phyloP scores from a whole-genome alignment of 1,284 basidiomycete species.

The Microbotryum scabiosae region DNA sequence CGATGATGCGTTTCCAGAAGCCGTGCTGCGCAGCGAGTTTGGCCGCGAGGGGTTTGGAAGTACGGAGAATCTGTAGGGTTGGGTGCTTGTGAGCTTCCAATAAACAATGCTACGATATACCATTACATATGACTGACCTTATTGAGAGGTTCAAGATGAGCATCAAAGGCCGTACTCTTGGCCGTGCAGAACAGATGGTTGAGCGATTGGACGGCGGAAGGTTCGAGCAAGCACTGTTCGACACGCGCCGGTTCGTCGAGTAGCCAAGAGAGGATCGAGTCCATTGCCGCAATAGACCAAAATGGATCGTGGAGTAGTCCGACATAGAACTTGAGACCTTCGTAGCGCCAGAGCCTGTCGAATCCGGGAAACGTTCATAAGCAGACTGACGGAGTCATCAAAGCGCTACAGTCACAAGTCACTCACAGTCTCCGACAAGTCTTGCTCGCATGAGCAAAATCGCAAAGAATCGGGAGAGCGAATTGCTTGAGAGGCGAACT shows the following conservation, averaged over 20 bases:
- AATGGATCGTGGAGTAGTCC: constrained; percentile 81
- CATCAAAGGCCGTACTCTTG: constrained; percentile 89
- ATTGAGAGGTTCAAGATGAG: constrained; percentile 68
- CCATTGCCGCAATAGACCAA: constrained; percentile 88
- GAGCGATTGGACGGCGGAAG: constrained; percentile 59
- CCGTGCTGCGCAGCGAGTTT: constrained; percentile 62
- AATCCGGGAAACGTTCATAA: background rate
- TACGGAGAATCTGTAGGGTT: constrained; percentile 58
- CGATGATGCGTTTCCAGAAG: constrained; percentile 79
- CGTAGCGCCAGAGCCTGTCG: constrained; percentile 36
- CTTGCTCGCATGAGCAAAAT: constrained; percentile 86
- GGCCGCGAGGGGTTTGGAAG: constrained; percentile 65
- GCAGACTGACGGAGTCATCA: background rate
- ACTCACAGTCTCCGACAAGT: constrained; percentile 66
- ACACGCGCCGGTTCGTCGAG: constrained; percentile 90
- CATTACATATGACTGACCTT: constrained; percentile 21
- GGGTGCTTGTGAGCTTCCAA: background rate
- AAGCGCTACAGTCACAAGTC: background rate
- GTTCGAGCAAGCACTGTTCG: constrained; percentile 73
- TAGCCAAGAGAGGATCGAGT: constrained; percentile 85
- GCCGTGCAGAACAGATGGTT: constrained; percentile 76
- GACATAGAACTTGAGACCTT: constrained; percentile 56
- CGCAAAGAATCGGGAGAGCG: constrained; percentile 90
- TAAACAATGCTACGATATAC: background rate
- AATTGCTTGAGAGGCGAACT: constrained; percentile 92